Percentiles rank a stretch among this genome's conserved stretches.
phyloP scores from a whole-genome alignment of 2,329 filamentous ascomycete species.

The Colletotrichum kahawae region DNA sequence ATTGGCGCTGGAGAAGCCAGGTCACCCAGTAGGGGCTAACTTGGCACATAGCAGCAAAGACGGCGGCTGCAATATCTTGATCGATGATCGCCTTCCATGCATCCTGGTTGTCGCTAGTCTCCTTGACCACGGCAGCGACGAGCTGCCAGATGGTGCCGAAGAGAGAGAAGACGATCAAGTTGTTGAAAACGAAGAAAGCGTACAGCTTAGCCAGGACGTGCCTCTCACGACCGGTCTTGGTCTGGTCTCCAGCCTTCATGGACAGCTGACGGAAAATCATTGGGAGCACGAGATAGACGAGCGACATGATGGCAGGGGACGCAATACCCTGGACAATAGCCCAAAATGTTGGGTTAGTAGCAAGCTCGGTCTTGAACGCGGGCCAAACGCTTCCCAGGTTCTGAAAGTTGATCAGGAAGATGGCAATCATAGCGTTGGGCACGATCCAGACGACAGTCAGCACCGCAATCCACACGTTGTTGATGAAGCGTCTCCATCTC shows the following conservation, averaged over 20 bases:
- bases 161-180: slow-evolving; percentile 89
- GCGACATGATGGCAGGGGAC: slow-evolving; percentile 84
- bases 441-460: slow-evolving; percentile 87
- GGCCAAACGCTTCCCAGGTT: slow-evolving; percentile 84
- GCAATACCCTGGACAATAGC: slow-evolving; percentile 90
- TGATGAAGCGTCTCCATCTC: slow-evolving; percentile 75
- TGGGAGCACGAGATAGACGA: slow-evolving; percentile 86
- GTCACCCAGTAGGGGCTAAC: slow-evolving; percentile 94
- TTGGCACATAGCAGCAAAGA: slow-evolving; percentile 78
- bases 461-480: slow-evolving; percentile 81
- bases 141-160: slow-evolving; percentile 86
- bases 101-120: slow-evolving; percentile 57
- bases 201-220: slow-evolving; percentile 93
- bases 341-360: slow-evolving; percentile 72
- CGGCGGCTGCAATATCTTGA: slow-evolving; percentile 63
- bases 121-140: slow-evolving; percentile 66
- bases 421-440: slow-evolving; percentile 91
- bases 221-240: slow-evolving; percentile 89
- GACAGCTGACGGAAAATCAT: slow-evolving; percentile 90
- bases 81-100: slow-evolving; percentile 73
- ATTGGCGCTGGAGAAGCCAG: slow-evolving; percentile 89
- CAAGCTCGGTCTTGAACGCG: slow-evolving; percentile 71
- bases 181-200: slow-evolving; percentile 97
- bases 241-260: slow-evolving; percentile 83
- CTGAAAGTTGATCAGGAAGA: slow-evolving; percentile 86